These are phyloP conservation scores for Petunia secreta DNA, from an alignment of 257 asterid species.

Conservation along the genomic window DNA sequence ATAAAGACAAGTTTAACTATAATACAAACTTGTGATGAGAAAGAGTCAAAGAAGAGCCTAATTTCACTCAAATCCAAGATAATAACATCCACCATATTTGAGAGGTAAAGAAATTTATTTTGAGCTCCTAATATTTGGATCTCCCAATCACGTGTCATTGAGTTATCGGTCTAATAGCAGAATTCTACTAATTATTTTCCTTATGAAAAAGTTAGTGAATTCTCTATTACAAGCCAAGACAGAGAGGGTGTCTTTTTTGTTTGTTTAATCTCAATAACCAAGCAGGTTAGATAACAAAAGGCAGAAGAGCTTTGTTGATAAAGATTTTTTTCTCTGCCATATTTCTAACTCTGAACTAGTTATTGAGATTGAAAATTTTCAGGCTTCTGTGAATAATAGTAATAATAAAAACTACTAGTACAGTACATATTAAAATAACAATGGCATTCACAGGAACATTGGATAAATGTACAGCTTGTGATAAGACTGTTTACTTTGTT, in stretches of 20 bases:
- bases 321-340: slow-evolving; percentile 4
- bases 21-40: slow-evolving; percentile 28
- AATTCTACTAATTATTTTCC: slow-evolving; percentile 32
- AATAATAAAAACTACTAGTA: not conserved
- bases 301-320: not conserved
- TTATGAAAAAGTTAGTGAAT: slow-evolving; percentile 24
- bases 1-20: not conserved
- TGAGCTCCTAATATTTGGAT: slow-evolving; percentile 49
- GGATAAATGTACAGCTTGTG: slow-evolving; percentile 68
- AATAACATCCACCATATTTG: slow-evolving; percentile 37
- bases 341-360: slow-evolving; percentile 17
- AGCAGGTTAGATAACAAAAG: slow-evolving; percentile 29
- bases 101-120: slow-evolving; percentile 36
- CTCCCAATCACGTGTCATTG: slow-evolving; percentile 62
- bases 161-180: slow-evolving; percentile 33
- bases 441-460: slow-evolving; percentile 58
- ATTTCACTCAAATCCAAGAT: slow-evolving; percentile 49
- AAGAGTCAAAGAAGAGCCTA: slow-evolving; percentile 47
- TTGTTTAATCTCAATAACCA: slow-evolving; percentile 42
- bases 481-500: slow-evolving; percentile 57
- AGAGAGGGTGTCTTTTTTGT: slow-evolving; percentile 33
- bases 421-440: not conserved
- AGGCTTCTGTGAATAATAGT: slow-evolving; percentile 5
- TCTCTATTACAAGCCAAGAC: slow-evolving; percentile 23
- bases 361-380: slow-evolving; percentile 19